Conservation (phyloP, 352 stramenopile species). For the Pythium apleroticum region DNA sequence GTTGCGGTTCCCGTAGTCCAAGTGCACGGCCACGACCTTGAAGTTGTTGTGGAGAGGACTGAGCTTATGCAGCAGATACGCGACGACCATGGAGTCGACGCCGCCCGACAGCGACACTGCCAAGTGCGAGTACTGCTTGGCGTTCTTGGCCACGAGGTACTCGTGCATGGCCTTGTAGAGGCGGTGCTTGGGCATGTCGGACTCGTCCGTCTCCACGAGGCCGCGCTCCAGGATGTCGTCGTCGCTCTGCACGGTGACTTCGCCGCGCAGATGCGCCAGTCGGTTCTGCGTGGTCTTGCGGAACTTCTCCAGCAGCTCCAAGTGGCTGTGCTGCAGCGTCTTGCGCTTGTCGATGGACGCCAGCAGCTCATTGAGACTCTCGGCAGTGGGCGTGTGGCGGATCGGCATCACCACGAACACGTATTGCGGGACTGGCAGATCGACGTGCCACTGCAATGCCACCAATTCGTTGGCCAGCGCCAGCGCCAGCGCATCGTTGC, state of each 20-base stretch:
- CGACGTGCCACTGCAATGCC: conserved; percentile 44
- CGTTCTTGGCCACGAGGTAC: conserved; percentile 58
- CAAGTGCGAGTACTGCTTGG: conserved; percentile 39
- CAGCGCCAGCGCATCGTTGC: conserved; percentile 54
- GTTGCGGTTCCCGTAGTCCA: conserved; percentile 96
- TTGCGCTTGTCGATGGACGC: conserved; percentile 48
- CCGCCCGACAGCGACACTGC: conserved; percentile 93
- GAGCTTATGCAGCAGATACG: conserved; percentile 90
- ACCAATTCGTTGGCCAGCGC: conserved; percentile 49
- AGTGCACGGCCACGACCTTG: conserved; percentile 90
- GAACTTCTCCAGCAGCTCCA: conserved; percentile 79
- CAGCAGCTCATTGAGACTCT: conserved; percentile 53
- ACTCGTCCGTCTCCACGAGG: conserved; percentile 65
- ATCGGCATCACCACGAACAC: conserved; percentile 88
- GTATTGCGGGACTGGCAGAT: conserved; percentile 53
- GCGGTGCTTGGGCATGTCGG: conserved; percentile 61
- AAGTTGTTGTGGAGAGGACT: conserved; percentile 53
- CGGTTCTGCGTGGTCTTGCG: conserved; percentile 74
- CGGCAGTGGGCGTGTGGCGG: conserved; percentile 71
- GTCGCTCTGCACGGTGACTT: conserved; percentile 31
- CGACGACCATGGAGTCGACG: conserved; percentile 98
- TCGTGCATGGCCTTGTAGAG: conserved; percentile 73
- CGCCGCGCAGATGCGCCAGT: conserved; percentile 53
- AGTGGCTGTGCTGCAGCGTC: conserved; percentile 46
- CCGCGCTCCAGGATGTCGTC: conserved; percentile 73